Conservation (phyloP, 164 flowering plant species). For the Kingdonia uniflora region DNA sequence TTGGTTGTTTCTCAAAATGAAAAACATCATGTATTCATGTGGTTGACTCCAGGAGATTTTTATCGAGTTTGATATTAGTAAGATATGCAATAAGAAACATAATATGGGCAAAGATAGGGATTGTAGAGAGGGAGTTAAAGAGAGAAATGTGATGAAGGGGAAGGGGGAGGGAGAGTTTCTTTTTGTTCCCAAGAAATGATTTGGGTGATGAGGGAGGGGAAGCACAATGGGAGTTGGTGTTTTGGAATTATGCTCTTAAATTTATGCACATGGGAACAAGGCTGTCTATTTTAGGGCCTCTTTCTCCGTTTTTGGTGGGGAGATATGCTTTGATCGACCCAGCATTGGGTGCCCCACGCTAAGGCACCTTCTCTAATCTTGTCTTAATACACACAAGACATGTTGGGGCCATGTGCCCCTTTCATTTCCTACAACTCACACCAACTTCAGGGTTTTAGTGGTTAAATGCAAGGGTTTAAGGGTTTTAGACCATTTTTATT, state of each 20-base stretch:
- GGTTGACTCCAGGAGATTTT: no score
- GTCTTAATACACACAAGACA: conserved; percentile 59
- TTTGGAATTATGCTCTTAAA: conserved; percentile 72
- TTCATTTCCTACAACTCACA: conserved; percentile 22
- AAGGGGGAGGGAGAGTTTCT: no score
- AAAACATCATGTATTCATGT: no score
- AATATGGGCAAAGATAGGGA: no score
- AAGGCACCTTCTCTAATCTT: conserved; percentile 36
- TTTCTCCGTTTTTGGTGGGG: conserved; percentile 46
- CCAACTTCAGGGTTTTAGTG: conserved; percentile 4
- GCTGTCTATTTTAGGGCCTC: conserved; percentile 46
- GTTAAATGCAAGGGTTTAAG: neutral
- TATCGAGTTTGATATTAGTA: no score
- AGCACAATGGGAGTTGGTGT: conserved; percentile 34
- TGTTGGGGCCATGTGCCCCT: conserved; percentile 49
- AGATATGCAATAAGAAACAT: no score
- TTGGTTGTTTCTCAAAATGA: no score
- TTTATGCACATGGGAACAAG: conserved; percentile 75
- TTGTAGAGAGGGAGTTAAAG: no score
- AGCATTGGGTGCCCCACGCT: conserved; percentile 40
- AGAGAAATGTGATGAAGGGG: no score
- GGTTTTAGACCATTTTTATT: neutral
- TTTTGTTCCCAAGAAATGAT: conserved; percentile 18
- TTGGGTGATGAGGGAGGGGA: conserved; percentile 12
- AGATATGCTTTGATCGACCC: conserved; percentile 43